Percentiles rank a stretch among this genome's conserved stretches.
These are phyloP conservation scores for Halophytophthora polymorphica DNA, from an alignment of 352 stramenopile genomes.

Conservation along the genomic window DNA sequence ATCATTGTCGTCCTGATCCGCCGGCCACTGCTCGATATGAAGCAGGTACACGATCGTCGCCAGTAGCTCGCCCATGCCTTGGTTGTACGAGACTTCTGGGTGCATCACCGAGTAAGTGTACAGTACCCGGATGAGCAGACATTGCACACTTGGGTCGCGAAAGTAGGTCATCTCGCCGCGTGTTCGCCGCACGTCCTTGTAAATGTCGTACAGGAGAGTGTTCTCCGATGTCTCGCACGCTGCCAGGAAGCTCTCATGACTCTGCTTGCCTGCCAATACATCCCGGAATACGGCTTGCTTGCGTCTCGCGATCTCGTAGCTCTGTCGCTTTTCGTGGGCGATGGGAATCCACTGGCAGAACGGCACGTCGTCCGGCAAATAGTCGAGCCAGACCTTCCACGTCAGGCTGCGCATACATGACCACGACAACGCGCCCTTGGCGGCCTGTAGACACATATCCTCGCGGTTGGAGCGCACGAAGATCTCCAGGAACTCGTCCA, in stretches of 20 bases:
- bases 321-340: conserved; percentile 28
- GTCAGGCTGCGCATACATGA: conserved; percentile 67
- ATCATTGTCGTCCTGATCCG: conserved; percentile 5
- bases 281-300: conserved; percentile 33
- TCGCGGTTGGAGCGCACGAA: conserved; percentile 53
- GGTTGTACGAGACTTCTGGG: conserved; percentile 72
- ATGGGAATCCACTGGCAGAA: conserved; percentile 46
- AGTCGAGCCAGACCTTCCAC: conserved; percentile 74
- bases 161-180: conserved; percentile 65
- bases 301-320: conserved; percentile 38
- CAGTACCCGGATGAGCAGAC: conserved; percentile 56
- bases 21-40: conserved; percentile 63
- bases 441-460: conserved; percentile 48
- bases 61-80: conserved; percentile 78
- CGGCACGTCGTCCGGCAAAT: conserved; percentile 39
- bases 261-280: conserved; percentile 25
- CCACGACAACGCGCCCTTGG: conserved; percentile 64
- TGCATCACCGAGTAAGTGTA: conserved; percentile 71
- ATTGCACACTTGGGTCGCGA: conserved; percentile 38
- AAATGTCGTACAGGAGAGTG: conserved; percentile 60
- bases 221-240: conserved; percentile 52
- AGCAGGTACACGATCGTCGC: conserved; percentile 69
- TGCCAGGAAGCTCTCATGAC: conserved; percentile 40
- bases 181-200: conserved; percentile 68
- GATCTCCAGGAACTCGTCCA: conserved; percentile 73